Base-by-base conservation (phyloP, 768 basidiomycete species). In the Antrodiella citrinella region DNA sequence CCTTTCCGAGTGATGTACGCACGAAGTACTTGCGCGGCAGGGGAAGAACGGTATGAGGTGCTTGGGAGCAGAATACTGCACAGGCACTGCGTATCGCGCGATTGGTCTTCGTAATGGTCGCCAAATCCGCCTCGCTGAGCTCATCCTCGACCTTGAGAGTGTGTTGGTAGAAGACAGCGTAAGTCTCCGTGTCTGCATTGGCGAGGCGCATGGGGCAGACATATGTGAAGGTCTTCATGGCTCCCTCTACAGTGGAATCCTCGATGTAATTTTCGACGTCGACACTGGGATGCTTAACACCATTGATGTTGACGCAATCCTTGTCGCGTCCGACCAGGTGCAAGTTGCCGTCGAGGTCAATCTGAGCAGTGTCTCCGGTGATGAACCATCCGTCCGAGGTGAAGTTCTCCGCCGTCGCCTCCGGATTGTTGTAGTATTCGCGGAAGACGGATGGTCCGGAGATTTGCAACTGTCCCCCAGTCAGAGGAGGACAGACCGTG, bases 291-390 rank as follows among this genome's bases (percentile, higher is more conserved):
- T 70, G 63, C n/a, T 68, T 66, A 49, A 67, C 64, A 20, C 73
- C 72, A 42, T 74, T 71, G 48, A 73, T 68, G 51, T 72, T 72
- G 53, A 74, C 30, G 15, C 30, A 35, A 35, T 35, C 30, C 30
- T 72, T 73, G 54, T 72, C 69, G 26, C 72, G 65, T 4, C 72
- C 70, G 41, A 67, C 59, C 22, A 72, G 58, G 42, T 61, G 63
- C 48, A 75, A 59, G 49, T 60, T 35, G 30, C 30, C 30, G 7
- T 62, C 2, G 66, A 62, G 52, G 51, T 73, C 71, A 10, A 76
- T 57, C 26, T 65, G 58, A 2, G 72, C 77, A 5, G 75, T 62
- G 55, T 83, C 81, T 1, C 81, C 81, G n/a, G 80, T 81, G 55
- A 72, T 73, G 62, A 77, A 76, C 80, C 80, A 83, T 3, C 75